Evolutionary conservation across 192 early-diverging fungal species (phyloP), one percentile per base, ranked within the genome.

Genomic region (Coemansia sp.): DNA sequence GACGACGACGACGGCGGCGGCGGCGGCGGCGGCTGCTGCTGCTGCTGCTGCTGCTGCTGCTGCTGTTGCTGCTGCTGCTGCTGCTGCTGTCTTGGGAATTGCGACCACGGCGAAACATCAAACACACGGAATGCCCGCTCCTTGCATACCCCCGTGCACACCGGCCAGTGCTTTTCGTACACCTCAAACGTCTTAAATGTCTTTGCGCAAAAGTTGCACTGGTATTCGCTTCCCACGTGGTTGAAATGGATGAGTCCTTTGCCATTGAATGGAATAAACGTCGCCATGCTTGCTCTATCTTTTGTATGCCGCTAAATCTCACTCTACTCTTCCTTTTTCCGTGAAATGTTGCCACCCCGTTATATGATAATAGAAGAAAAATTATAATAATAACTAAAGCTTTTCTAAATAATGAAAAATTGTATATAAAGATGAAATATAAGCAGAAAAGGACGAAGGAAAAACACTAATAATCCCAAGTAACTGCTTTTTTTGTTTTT

Each of bases 161-260:
- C 76, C 1, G 79, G 79, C 79, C 79, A 81, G 63, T 81, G 79
- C 40, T 49, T 16, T 43, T 81, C 79, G 68, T 76, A 81, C 32
- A 56, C 61, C 1, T 26, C 65, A 61, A 76, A 74, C 47, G 71
- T 63, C 16, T 63, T 69, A 45, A 73, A 63, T 38, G 61, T 56
- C 38, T 81, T 81, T 54, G 61, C 43, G 65, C 79, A 81, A 18
- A 76, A 81, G 0, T 45, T 67, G 67, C 79, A 81, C 19, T 58
- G 1, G 23, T 68, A 70, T 11, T 65, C 65, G 43, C 38, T 50
- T 26, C 53, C 79, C 0, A 71, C 68, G 50, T 48, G 56, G 57
- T 73, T 81, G 32, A 63, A 81, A 58, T 76, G 71, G 8, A 57
- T 37, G 44, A 81, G 56, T 16, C 79, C 79, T 49, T 67, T 81